Evolutionary conservation across 331 rosid genomes (phyloP).

Genomic region (Stylosanthes scabra): DNA sequence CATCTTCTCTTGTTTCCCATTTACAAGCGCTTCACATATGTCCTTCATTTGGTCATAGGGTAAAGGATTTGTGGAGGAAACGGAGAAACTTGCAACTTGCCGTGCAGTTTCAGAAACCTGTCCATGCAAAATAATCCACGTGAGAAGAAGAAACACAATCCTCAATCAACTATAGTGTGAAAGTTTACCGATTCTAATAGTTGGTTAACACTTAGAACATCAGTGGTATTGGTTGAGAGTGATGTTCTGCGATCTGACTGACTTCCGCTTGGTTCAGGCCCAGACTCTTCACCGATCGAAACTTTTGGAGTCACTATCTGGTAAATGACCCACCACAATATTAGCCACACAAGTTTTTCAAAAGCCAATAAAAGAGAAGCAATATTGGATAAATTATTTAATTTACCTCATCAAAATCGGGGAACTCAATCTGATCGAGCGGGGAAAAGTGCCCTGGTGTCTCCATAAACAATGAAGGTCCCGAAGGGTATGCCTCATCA

Average conservation of each 20-base stretch:
- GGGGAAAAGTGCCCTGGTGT: slow-evolving; percentile 89
- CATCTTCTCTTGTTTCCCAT: slow-evolving; percentile 92
- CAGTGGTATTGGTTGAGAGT: slow-evolving; percentile 60
- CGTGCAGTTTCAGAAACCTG: slow-evolving; percentile 94
- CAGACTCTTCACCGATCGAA: slow-evolving; percentile 72
- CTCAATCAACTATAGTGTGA: slow-evolving; percentile 25
- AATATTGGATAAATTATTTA: slow-evolving; percentile 34
- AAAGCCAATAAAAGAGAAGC: slow-evolving; percentile 38
- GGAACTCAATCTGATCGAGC: slow-evolving; percentile 68
- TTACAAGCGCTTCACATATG: slow-evolving; percentile 95
- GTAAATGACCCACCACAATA: slow-evolving; percentile 40
- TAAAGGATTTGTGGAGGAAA: slow-evolving; percentile 64
- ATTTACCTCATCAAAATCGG: slow-evolving; percentile 74
- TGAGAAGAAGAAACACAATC: slow-evolving; percentile 32
- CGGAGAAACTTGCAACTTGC: slow-evolving; percentile 86
- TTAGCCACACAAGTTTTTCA: slow-evolving; percentile 34
- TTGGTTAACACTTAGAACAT: slow-evolving; percentile 82
- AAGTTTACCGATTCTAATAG: slow-evolving; percentile 92
- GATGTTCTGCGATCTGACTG: slow-evolving; percentile 86
- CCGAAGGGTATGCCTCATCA: slow-evolving; percentile 86
- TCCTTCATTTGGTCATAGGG: slow-evolving; percentile 94
- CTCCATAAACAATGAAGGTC: slow-evolving; percentile 95
- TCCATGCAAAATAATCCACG: slow-evolving; percentile 35
- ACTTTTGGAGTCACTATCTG: slow-evolving; percentile 66
- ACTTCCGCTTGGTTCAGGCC: slow-evolving; percentile 77